Conservation (phyloP, 1,284 basidiomycete genomes). For the Vanrija sp. region DNA sequence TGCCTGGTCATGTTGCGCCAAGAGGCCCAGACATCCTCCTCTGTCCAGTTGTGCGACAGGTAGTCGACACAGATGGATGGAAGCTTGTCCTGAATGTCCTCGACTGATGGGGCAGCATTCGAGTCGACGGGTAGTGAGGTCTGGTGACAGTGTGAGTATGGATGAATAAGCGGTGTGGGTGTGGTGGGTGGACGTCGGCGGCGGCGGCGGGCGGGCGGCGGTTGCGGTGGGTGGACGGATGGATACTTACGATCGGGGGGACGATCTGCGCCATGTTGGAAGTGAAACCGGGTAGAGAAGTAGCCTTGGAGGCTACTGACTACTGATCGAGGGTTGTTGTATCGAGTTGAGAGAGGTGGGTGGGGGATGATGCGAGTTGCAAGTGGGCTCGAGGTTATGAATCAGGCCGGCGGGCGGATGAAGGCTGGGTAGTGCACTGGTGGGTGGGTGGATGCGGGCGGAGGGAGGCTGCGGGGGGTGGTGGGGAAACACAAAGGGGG, state of each 20-base stretch:
- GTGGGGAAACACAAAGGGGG: too few relatives aligned
- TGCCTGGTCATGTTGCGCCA: conserved; percentile 98
- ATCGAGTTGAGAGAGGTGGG: not conserved
- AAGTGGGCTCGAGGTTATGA: not conserved
- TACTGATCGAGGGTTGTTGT: not conserved
- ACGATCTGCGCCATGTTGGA: not conserved
- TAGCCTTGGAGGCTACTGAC: not conserved
- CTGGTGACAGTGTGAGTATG: conserved; percentile 18
- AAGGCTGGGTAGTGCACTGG: too few relatives aligned
- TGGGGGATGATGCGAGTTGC: conserved; percentile 3
- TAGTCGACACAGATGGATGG: conserved; percentile 63
- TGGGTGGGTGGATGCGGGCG: too few relatives aligned
- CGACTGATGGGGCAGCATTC: conserved; percentile 51
- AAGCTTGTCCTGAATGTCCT: conserved; percentile 54
- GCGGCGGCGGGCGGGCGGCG: not conserved
- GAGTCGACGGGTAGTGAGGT: conserved; percentile 48
- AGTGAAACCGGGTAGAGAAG: not conserved
- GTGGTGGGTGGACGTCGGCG: not conserved
- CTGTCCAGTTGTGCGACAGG: conserved; percentile 88
- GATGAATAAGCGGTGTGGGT: not conserved
- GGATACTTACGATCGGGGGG: not conserved
- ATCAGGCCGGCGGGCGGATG: not conserved
- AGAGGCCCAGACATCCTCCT: conserved; percentile 97
- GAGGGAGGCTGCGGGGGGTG: too few relatives aligned
- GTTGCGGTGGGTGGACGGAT: not conserved